phyloP scores from a whole-genome alignment of 2,329 filamentous ascomycete genomes.

The Penicillium fuscoglaucum region DNA sequence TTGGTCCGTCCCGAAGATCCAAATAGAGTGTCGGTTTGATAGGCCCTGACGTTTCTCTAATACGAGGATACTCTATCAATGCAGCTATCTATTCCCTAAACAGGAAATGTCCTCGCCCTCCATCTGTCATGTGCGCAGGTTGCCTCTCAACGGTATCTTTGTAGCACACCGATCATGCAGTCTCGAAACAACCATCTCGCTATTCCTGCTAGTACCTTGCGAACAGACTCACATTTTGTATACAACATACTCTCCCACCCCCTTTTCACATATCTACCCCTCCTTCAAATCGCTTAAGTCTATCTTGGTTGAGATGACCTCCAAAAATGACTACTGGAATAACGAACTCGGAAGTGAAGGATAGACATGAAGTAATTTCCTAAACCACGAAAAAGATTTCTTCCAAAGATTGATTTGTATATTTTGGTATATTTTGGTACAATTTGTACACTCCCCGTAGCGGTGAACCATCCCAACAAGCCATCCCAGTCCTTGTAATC shows the following conservation, averaged over 20 bases:
- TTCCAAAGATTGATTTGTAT: not conserved
- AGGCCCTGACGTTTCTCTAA: slow-evolving; percentile 12
- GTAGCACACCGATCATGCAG: slow-evolving; percentile 1
- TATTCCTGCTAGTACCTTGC: not conserved
- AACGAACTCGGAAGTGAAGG: not conserved
- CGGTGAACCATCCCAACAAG: slow-evolving; percentile 11
- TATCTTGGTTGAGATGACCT: not conserved
- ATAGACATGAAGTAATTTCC: not conserved
- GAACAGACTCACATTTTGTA: not conserved
- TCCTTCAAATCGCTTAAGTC: not conserved
- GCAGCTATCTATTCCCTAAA: not conserved
- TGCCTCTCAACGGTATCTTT: slow-evolving; percentile 9
- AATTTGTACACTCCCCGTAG: not conserved
- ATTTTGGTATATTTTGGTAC: not conserved
- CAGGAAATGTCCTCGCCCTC: not conserved
- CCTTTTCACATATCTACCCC: not conserved
- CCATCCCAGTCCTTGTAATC: not conserved
- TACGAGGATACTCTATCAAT: not conserved
- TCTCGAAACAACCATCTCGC: not conserved
- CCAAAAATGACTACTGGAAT: not conserved
- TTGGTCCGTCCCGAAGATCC: slow-evolving; percentile 20
- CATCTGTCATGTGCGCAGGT: not conserved
- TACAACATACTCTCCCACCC: not conserved
- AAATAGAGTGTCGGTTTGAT: slow-evolving; percentile 23
- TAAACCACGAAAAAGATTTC: not conserved